These are phyloP conservation scores for Fusarium hainanense DNA, from an alignment of 2,329 filamentous ascomycete species.

Conservation along the genomic window DNA sequence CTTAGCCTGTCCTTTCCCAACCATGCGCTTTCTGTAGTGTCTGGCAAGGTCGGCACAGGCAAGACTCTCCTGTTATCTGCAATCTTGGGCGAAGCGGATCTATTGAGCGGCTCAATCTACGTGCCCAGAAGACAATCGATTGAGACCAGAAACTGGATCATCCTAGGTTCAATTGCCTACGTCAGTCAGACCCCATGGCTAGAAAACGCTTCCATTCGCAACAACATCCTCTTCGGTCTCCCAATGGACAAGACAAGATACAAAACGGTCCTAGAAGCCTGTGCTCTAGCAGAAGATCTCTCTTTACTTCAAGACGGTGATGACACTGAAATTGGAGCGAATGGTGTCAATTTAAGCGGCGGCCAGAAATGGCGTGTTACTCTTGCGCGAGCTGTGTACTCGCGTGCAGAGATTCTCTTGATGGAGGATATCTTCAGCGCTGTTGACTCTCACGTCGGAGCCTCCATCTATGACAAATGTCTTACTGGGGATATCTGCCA, in stretches of 20 bases:
- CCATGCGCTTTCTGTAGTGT: slow-evolving; percentile 77
- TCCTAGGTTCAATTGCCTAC: slow-evolving; percentile 75
- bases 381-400: slow-evolving; percentile 82
- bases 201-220: slow-evolving; percentile 78
- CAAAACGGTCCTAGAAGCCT: slow-evolving; percentile 73
- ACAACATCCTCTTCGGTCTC: slow-evolving; percentile 81
- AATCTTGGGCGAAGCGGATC: slow-evolving; percentile 78
- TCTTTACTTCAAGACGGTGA: slow-evolving; percentile 80
- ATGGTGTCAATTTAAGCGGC: slow-evolving; percentile 84
- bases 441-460: slow-evolving; percentile 81
- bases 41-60: slow-evolving; percentile 79
- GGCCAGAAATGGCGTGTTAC: slow-evolving; percentile 85
- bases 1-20: slow-evolving; percentile 73
- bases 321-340: slow-evolving; percentile 81
- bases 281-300: slow-evolving; percentile 78
- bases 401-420: slow-evolving; percentile 77
- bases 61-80: slow-evolving; percentile 79
- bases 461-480: slow-evolving; percentile 79
- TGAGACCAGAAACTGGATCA: slow-evolving; percentile 73
- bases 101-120: slow-evolving; percentile 70
- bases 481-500: slow-evolving; percentile 75
- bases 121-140: slow-evolving; percentile 59
- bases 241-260: slow-evolving; percentile 75
- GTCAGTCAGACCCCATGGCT: slow-evolving; percentile 86
- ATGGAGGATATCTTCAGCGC: slow-evolving; percentile 87